phyloP scores from a whole-genome alignment of 1,139 yeast genomes.

The Pichia sp. region DNA sequence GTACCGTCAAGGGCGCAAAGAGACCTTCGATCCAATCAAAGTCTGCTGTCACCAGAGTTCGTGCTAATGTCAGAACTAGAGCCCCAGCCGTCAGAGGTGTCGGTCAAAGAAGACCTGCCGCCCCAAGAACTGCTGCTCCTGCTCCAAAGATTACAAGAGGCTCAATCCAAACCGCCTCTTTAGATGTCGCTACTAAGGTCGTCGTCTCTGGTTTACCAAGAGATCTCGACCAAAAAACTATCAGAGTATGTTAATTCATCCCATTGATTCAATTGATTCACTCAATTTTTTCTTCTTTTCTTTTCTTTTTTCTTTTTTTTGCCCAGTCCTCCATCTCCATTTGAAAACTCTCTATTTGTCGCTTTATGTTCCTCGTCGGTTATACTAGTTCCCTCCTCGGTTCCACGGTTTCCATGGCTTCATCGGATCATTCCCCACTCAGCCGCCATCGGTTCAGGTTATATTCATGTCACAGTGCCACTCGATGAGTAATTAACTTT shows the following conservation, averaged over 20 bases:
- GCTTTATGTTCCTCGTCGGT: not conserved
- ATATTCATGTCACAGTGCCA: too few species aligned
- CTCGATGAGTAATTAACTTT: not conserved
- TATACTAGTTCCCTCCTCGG: not conserved
- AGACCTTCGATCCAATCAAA: conserved; percentile 27
- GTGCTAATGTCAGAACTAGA: not conserved
- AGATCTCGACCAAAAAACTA: conserved; percentile 74
- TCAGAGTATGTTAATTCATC: conserved; percentile 71
- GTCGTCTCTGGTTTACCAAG: conserved; percentile 76
- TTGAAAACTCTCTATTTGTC: not conserved
- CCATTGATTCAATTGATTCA: not conserved
- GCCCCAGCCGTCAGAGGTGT: not conserved
- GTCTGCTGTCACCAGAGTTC: conserved; percentile 18
- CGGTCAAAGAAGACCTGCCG: conserved; percentile 15
- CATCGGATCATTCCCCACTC: too few species aligned
- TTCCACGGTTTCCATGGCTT: not conserved
- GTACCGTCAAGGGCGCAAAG: conserved; percentile 36
- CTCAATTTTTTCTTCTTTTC: not conserved
- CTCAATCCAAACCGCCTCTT: conserved; percentile 31
- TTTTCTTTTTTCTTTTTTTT: conserved; percentile 1
- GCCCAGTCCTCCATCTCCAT: not conserved
- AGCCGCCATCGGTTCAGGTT: too few species aligned
- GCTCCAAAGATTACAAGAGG: conserved; percentile 9
- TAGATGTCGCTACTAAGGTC: conserved; percentile 67
- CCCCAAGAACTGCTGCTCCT: conserved; percentile 6